A percentile compares a stretch with the other conserved stretches of the same genome.
These are phyloP conservation scores for Diversispora epigaea DNA, from an alignment of 192 early-diverging fungal species.

Conservation along the genomic window DNA sequence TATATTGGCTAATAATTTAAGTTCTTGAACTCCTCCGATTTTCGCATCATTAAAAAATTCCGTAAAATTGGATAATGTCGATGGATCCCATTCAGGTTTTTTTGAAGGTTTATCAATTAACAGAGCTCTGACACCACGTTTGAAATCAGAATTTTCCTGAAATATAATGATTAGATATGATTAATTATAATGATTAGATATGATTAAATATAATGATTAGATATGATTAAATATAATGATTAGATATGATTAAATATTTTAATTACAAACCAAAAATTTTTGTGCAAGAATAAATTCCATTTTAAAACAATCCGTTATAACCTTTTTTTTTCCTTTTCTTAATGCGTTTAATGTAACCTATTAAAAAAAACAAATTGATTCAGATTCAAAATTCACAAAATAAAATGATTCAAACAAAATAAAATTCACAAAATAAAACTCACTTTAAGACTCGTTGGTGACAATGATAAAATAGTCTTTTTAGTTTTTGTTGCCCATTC, in stretches of 20 bases:
- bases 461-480: constrained; percentile 61
- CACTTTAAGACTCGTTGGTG: constrained; percentile 87
- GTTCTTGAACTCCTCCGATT: constrained; percentile 27
- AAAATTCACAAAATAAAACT: not conserved
- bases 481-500: constrained; percentile 72
- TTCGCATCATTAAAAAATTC: constrained; percentile 60
- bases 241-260: constrained; percentile 5
- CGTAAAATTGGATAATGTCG: constrained; percentile 51
- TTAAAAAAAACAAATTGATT: not conserved
- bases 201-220: not conserved
- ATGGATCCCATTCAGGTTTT: constrained; percentile 73
- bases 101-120: constrained; percentile 66
- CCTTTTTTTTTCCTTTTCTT: constrained; percentile 62
- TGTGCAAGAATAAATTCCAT: constrained; percentile 85
- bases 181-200: not conserved
- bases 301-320: constrained; percentile 77
- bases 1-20: constrained; percentile 44
- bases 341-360: constrained; percentile 73
- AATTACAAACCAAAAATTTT: constrained; percentile 57
- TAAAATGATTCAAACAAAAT: not conserved
- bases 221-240: not conserved
- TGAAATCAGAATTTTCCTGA: constrained; percentile 73
- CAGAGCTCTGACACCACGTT: constrained; percentile 81
- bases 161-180: not conserved
- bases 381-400: not conserved